Evolutionary conservation across 179 eudicot genomes (phyloP).

Genomic region (Beta corolliflora): DNA sequence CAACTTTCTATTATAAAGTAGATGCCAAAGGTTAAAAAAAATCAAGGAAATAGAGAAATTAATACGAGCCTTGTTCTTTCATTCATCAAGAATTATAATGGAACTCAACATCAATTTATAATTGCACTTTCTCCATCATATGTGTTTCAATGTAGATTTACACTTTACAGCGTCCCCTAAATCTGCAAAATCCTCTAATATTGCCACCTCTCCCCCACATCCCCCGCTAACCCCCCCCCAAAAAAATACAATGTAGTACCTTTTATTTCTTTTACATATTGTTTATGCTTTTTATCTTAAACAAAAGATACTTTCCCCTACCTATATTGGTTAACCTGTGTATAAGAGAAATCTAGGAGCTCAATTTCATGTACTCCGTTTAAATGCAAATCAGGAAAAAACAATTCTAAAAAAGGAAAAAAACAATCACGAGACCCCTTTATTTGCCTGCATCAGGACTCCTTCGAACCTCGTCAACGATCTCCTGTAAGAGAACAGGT

Average conservation of each 20-base stretch:
- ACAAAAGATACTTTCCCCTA: slow-evolving; percentile 16
- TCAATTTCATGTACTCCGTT: slow-evolving; percentile 8
- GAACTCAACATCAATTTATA: slow-evolving; percentile 1
- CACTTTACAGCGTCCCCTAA: slow-evolving; percentile 28
- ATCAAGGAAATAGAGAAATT: background rate
- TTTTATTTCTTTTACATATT: slow-evolving; percentile 4
- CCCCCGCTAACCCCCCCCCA: background rate
- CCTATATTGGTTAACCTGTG: slow-evolving; percentile 27
- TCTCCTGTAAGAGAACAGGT: slow-evolving; percentile 67
- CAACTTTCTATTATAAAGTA: background rate
- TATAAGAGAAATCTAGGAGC: slow-evolving; percentile 15
- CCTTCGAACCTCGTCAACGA: slow-evolving; percentile 66
- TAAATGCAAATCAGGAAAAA: background rate
- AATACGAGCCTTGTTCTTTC: background rate
- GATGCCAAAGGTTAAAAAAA: too few species aligned
- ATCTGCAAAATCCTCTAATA: slow-evolving; percentile 13
- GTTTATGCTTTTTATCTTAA: slow-evolving; percentile 7
- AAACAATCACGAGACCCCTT: slow-evolving; percentile 22
- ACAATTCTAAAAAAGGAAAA: too few species aligned
- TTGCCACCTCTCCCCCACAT: background rate
- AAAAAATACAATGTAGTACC: background rate
- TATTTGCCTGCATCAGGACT: slow-evolving; percentile 52
- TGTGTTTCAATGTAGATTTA: slow-evolving; percentile 23
- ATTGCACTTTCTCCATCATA: background rate
- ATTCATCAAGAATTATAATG: background rate